Evolutionary conservation across 1,284 basidiomycete genomes (phyloP), one percentile per base, ranked within the genome.

Genomic region (Singerocomus rubriflavus): DNA sequence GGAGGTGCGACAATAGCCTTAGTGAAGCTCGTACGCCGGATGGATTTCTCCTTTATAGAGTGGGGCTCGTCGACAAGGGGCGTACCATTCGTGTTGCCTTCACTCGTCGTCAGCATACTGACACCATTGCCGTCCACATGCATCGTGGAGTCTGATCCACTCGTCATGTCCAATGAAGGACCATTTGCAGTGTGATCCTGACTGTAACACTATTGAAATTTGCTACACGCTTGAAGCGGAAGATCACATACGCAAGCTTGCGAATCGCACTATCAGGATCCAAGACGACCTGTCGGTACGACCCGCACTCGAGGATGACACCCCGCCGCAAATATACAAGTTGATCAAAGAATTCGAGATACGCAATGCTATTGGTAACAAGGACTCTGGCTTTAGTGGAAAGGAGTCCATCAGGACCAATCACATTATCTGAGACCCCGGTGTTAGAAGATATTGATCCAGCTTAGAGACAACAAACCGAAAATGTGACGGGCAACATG

Each of bases 301-400:
- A 75, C 5, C 90, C 91, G 35, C 73, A 75, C 71, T 98, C 94
- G 25, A 94, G 70, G 50, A 98, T 84, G 61, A 92, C 84, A 11
- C 94, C 94, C 16, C 84, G 80, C 21, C 91, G 86, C 31, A 98
- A 73, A 69, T 88, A 93, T 49, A 83, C 71, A 29, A 98, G 76
- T 54, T 88, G 78, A 65, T 97, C 89, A 44, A 91, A 88, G 52
- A n/a, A 77, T 43, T 82, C 80, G 44, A 95, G 76, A 65, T 90
- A 95, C 14, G 92, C 81, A 36, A 98, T 85, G 41, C 88, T 88
- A 69, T 98, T 95, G 17, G 93, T 96, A 52, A 95, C 91, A 4
- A 98, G 73, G 45, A 98, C 79, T 26, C 95, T 79, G 6, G 93
- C 93, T 70, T 96, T 96, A 36, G 81, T 80, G 14, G 87, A 80